Evolutionary conservation across 2,329 filamentous ascomycete species (phyloP).

Genomic region (Sporothrix luriei): DNA sequence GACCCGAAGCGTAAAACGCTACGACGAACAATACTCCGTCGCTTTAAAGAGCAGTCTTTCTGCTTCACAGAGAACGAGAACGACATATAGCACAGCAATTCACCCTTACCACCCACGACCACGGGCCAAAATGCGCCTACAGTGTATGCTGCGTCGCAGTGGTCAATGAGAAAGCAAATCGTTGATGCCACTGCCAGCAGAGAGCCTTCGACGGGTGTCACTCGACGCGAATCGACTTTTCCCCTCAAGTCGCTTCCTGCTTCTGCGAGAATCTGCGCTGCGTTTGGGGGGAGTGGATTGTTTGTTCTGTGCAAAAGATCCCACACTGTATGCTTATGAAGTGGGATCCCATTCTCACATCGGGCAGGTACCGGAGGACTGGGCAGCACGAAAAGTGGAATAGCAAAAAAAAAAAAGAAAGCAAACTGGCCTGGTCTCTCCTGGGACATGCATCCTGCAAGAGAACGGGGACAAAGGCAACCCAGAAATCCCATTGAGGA

Average conservation of each 20-base stretch:
- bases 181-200: not conserved
- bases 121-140: not conserved
- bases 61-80: not conserved
- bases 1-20: not conserved
- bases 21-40: not conserved
- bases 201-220: not conserved
- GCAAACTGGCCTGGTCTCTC: not conserved
- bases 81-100: not conserved
- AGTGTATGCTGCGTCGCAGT: not conserved
- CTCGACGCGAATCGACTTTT: not conserved
- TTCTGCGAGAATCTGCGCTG: not conserved
- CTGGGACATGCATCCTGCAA: conserved; percentile 27
- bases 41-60: not conserved
- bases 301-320: not conserved
- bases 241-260: not conserved
- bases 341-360: not conserved
- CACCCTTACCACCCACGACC: not conserved
- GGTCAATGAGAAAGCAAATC: not conserved
- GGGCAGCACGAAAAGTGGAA: not conserved
- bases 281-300: not conserved
- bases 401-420: not conserved
- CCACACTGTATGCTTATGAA: not conserved
- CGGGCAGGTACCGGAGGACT: conserved; percentile 10
- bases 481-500: conserved; percentile 10
- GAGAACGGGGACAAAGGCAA: not conserved